Evolutionary conservation across 208 protist species (phyloP).

Genomic region (Borovskyia barvae): DNA sequence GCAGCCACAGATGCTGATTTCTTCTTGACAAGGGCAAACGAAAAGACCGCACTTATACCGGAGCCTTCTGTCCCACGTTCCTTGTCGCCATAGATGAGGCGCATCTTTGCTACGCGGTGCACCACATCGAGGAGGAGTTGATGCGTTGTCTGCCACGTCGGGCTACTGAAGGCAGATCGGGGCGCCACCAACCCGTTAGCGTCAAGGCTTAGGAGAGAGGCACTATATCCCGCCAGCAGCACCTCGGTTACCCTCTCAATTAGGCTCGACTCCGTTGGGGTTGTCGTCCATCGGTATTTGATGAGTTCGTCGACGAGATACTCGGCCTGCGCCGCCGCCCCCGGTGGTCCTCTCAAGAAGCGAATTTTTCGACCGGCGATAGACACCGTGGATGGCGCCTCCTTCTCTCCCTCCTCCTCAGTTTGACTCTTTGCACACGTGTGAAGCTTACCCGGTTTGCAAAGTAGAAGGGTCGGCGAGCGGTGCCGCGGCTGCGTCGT

Average conservation of each 20-base stretch:
- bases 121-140: constrained; percentile 18
- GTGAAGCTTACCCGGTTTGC: no score
- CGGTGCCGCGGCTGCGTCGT: constrained; percentile 15
- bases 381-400: no score
- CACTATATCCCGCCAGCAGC: constrained; percentile 26
- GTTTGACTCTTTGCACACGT: no score
- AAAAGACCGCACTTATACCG: constrained; percentile 13
- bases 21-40: constrained; percentile 24
- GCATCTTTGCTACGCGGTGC: constrained; percentile 11
- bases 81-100: constrained; percentile 9
- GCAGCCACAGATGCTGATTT: constrained; percentile 7
- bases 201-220: constrained; percentile 37
- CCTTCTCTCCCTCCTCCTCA: no score
- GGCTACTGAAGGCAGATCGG: constrained; percentile 28
- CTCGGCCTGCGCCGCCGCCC: constrained; percentile 7
- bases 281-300: constrained; percentile 29
- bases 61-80: not conserved
- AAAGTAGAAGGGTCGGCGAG: constrained; percentile 22
- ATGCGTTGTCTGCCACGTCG: constrained; percentile 37
- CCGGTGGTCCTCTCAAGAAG: no score
- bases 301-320: constrained; percentile 41
- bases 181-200: constrained; percentile 4
- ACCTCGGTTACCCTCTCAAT: constrained; percentile 22
- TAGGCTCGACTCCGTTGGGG: constrained; percentile 27
- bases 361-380: no score